These are phyloP conservation scores for Aphanomyces stellatus DNA, from an alignment of 352 stramenopile genomes.

Conservation along the genomic window DNA sequence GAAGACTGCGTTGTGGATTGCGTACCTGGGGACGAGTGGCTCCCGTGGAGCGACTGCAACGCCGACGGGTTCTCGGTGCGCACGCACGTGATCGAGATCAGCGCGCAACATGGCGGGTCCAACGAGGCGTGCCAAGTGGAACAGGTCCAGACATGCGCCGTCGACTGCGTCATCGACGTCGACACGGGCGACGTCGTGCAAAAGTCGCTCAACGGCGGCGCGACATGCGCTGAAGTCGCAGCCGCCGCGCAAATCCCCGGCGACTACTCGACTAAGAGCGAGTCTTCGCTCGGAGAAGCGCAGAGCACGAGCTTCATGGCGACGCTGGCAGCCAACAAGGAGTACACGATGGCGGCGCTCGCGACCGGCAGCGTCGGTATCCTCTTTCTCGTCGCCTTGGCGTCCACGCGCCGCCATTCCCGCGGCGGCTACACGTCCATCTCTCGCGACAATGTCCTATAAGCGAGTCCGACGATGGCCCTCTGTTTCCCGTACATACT, in stretches of 20 bases:
- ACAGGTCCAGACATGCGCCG: neutral
- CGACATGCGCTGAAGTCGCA: neutral
- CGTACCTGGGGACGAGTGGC: neutral
- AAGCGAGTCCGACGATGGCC: too few species aligned
- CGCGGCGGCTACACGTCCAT: conserved; percentile 5
- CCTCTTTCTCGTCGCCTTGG: conserved; percentile 4
- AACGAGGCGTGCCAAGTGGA: neutral
- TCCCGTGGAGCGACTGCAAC: neutral
- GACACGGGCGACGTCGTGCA: neutral
- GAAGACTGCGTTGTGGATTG: neutral
- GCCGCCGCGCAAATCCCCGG: neutral
- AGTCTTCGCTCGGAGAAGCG: too few species aligned
- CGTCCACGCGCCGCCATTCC: conserved; percentile 1
- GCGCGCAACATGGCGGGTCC: neutral
- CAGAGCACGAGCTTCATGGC: conserved; percentile 2
- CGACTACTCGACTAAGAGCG: neutral
- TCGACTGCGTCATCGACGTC: conserved; percentile 8
- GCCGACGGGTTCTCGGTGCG: neutral
- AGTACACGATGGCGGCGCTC: neutral
- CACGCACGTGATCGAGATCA: neutral
- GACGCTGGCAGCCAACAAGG: conserved; percentile 6
- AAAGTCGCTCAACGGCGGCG: neutral
- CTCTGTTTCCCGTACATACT: too few species aligned
- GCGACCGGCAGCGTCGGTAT: conserved; percentile 4
- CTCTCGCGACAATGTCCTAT: too few species aligned